phyloP scores from a whole-genome alignment of 352 stramenopile genomes.

The Aphanomyces astaci region DNA sequence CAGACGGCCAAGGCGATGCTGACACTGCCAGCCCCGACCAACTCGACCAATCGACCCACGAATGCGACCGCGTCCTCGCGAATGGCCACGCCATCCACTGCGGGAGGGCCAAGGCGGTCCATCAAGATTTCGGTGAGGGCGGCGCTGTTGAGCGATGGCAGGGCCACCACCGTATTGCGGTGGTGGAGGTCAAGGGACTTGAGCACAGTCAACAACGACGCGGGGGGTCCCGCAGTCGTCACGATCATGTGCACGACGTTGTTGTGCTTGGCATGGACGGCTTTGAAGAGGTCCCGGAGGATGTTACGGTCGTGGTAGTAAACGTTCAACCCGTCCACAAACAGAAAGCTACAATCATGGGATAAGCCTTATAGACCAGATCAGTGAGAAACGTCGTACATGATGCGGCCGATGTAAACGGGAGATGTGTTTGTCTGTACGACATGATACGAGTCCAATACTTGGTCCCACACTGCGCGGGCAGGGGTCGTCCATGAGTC shows the following conservation, averaged over 20 bases:
- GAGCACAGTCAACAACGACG: neutral
- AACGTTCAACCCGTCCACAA: neutral
- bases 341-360: neutral
- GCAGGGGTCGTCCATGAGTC: neutral
- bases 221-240: neutral
- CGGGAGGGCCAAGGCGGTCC: neutral
- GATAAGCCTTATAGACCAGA: neutral
- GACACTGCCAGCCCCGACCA: neutral
- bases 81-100: neutral
- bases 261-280: neutral
- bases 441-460: neutral
- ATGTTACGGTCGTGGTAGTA: neutral
- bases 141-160: neutral
- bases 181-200: neutral
- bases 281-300: neutral
- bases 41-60: neutral
- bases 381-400: too few relatives aligned
- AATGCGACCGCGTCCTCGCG: neutral
- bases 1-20: neutral
- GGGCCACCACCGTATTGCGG: neutral
- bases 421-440: too few relatives aligned
- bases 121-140: neutral
- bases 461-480: neutral
- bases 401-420: too few relatives aligned
- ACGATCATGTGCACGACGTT: neutral